These are phyloP conservation scores for Eutrema heterophyllum DNA, from an alignment of 345 rosid genomes.

Conservation along the genomic window DNA sequence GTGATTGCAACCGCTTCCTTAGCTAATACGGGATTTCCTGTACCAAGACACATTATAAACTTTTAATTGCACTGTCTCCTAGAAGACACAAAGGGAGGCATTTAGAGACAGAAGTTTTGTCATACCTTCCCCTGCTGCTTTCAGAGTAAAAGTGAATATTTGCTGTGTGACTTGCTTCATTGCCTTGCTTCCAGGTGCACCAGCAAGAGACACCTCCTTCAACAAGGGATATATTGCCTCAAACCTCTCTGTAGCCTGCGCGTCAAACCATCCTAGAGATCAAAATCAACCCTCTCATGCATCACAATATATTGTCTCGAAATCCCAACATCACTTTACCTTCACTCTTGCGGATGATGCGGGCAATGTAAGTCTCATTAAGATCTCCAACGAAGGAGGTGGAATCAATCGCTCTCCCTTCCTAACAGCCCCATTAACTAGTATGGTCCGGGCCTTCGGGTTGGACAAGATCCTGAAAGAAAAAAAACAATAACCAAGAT, in stretches of 20 bases:
- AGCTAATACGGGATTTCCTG: conserved; percentile 52
- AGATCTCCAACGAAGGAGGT: conserved; percentile 56
- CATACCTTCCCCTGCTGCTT: conserved; percentile 64
- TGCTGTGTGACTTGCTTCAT: conserved; percentile 69
- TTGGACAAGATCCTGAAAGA: conserved; percentile 52
- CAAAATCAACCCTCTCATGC: not conserved
- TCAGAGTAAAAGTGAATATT: conserved; percentile 47
- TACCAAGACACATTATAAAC: not conserved
- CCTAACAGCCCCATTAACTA: conserved; percentile 65
- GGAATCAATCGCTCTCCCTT: conserved; percentile 75
- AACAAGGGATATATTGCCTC: conserved; percentile 57
- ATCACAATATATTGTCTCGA: not conserved
- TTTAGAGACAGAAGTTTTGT: not conserved
- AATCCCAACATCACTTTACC: conserved; percentile 33
- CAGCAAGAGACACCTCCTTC: conserved; percentile 72
- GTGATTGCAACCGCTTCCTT: conserved; percentile 58
- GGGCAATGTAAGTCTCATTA: conserved; percentile 59
- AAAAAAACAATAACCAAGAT: not conserved
- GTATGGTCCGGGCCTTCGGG: conserved; percentile 55
- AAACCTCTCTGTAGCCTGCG: conserved; percentile 76
- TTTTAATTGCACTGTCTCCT: not conserved
- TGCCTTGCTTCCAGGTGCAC: conserved; percentile 62
- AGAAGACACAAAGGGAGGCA: not conserved
- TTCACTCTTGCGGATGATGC: conserved; percentile 59
- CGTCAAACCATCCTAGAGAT: conserved; percentile 1